Base-by-base conservation (phyloP, 2,329 filamentous ascomycete genomes). In the Capronia coronata region DNA sequence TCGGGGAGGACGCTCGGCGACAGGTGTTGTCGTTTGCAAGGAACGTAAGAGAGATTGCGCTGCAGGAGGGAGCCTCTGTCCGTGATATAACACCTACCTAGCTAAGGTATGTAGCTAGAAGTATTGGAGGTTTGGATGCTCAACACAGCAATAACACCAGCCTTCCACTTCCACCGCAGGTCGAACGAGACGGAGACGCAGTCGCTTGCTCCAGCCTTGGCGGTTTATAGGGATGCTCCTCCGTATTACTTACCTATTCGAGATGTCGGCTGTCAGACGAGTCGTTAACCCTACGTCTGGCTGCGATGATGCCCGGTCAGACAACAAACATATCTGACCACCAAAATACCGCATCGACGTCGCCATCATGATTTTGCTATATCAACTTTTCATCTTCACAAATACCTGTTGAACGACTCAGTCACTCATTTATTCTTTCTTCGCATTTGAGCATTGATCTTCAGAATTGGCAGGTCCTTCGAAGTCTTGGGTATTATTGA, bases 141-240 rank as follows among this genome's bases (percentile, higher is more conserved):
- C 29, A 11, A 11, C 29, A 11, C 11, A 19, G 16, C 34, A 37
- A 7, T 19, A 37, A 16, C 7, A 18, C 5, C 34, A 18, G 14
- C n/a, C n/a, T n/a, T n/a, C n/a, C n/a, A n/a, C 34, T 18, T 19
- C 34, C 18, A 37, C 14, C 18, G 3, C 4, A n/a, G 34, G 25
- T 27, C 25, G 25, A 10, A 27, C n/a, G 34, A 19, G 21, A 13
- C 11, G 44, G 34, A 30, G 38, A 41, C 21, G 38, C 13, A n/a
- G n/a, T n/a, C n/a, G n/a, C n/a, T n/a, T 41, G 11, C 38, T 23
- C 38, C 38, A 27, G 38, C 38, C 38, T 41, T 37, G 34, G 34
- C 34, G 19, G 34, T 18, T 19, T 18, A 19, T 18, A 32, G 7
- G 29, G 11, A 3, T 32, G 3, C 7, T 32, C 7, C 23, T 27